phyloP scores from a whole-genome alignment of 2,329 filamentous ascomycete genomes.

The Cadophora sp. region DNA sequence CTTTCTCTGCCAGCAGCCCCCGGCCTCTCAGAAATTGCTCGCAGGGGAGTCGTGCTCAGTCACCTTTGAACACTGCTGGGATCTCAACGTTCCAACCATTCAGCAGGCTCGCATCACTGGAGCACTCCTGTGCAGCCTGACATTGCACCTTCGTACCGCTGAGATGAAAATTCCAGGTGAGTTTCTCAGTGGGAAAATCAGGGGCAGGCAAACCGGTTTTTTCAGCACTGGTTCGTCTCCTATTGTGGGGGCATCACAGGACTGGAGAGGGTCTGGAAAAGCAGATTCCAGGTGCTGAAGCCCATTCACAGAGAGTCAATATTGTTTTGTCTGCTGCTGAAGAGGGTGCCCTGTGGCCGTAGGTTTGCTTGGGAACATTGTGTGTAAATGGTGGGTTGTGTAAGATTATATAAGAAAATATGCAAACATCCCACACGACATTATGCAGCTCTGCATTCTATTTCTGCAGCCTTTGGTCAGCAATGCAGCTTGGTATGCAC shows the following conservation, averaged over 20 bases:
- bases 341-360: background rate
- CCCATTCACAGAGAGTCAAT: background rate
- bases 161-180: conserved; percentile 22
- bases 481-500: background rate
- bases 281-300: too few species aligned
- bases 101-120: conserved; percentile 8
- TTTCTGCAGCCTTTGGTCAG: background rate
- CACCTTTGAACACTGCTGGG: conserved; percentile 9
- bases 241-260: conserved; percentile 1
- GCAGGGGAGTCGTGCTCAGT: conserved; percentile 3
- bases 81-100: conserved; percentile 4
- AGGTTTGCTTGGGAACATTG: background rate
- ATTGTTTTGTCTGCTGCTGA: background rate
- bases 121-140: background rate
- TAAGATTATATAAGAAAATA: conserved; percentile 4
- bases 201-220: conserved; percentile 11
- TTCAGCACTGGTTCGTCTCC: background rate
- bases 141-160: conserved; percentile 21
- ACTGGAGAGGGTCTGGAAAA: background rate
- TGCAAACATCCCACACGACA: background rate
- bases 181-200: conserved; percentile 13
- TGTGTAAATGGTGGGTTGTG: background rate
- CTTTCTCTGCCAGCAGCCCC: background rate
- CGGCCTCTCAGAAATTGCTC: conserved; percentile 7
- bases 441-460: background rate